Conservation (phyloP, 768 basidiomycete species). For the Podaxis rugospora region DNA sequence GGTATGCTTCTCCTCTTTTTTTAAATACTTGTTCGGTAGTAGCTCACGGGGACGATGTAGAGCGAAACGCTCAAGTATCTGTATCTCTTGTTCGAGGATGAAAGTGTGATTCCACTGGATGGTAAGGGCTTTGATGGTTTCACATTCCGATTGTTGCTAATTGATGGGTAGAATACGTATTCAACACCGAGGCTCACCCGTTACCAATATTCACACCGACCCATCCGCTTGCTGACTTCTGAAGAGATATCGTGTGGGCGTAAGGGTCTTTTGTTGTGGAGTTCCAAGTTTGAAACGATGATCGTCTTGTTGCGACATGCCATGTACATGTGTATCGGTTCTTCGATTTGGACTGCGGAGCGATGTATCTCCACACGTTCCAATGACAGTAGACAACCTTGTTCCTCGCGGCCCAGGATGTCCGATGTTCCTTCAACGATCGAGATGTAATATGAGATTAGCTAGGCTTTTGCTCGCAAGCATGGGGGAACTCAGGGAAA, state of each 20-base stretch:
- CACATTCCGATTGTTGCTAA: neutral
- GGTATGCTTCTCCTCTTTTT: slow-evolving; percentile 39
- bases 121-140: slow-evolving; percentile 41
- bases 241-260: neutral
- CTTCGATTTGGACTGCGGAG: neutral
- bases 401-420: neutral
- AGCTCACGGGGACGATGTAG: slow-evolving; percentile 31
- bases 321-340: neutral
- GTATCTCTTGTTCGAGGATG: slow-evolving; percentile 84
- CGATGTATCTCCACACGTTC: neutral
- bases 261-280: neutral
- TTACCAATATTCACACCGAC: slow-evolving; percentile 32
- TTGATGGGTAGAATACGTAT: slow-evolving; percentile 61
- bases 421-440: too few species aligned
- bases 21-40: neutral
- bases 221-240: slow-evolving; percentile 7
- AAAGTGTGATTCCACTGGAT: slow-evolving; percentile 63
- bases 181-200: slow-evolving; percentile 77
- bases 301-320: neutral
- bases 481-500: too few species aligned
- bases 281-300: neutral
- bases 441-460: too few species aligned
- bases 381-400: neutral
- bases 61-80: slow-evolving; percentile 92
- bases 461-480: too few species aligned